These are phyloP conservation scores for Chaetomiaceae sp. DNA, from an alignment of 2,329 filamentous ascomycete species.

Conservation along the genomic window DNA sequence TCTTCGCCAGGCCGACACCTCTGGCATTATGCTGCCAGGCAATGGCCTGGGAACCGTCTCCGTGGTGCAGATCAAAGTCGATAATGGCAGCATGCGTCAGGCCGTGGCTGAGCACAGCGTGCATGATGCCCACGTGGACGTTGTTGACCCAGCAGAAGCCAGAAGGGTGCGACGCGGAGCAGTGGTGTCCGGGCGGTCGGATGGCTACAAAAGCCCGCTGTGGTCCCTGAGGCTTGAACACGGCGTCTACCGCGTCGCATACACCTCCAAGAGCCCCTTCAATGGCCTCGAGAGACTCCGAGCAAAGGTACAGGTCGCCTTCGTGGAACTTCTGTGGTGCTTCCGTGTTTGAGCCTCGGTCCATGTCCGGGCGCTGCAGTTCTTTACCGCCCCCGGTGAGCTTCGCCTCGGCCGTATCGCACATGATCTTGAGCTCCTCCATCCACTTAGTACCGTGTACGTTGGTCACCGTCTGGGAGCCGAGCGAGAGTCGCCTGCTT, in stretches of 20 bases:
- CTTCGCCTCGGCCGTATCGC: slow-evolving; percentile 71
- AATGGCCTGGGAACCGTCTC: slow-evolving; percentile 92
- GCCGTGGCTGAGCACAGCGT: slow-evolving; percentile 77
- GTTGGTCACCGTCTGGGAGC: slow-evolving; percentile 74
- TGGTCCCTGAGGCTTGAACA: slow-evolving; percentile 62
- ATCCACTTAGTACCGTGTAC: slow-evolving; percentile 93
- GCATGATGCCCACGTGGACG: slow-evolving; percentile 92
- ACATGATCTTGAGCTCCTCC: slow-evolving; percentile 84
- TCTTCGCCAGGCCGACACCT: slow-evolving; percentile 60
- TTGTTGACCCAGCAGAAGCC: slow-evolving; percentile 99
- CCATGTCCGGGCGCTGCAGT: slow-evolving; percentile 63
- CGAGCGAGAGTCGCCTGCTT: slow-evolving; percentile 63
- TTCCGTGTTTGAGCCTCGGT: slow-evolving; percentile 42
- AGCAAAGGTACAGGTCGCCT: slow-evolving; percentile 85
- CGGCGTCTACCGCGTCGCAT: slow-evolving; percentile 83
- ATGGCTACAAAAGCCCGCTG: slow-evolving; percentile 86
- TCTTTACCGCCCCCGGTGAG: slow-evolving; percentile 75
- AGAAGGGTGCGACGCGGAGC: slow-evolving; percentile 81
- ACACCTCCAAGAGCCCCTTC: slow-evolving; percentile 90
- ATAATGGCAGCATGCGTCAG: slow-evolving; percentile 92
- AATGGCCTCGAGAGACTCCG: slow-evolving; percentile 80
- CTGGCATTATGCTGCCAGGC: slow-evolving; percentile 85
- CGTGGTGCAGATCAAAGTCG: slow-evolving; percentile 88
- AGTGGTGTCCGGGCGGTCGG: slow-evolving; percentile 91
- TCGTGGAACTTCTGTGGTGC: slow-evolving; percentile 65